Evolutionary conservation across 805 yeast species (phyloP).

Genomic region (Candida incommunis): DNA sequence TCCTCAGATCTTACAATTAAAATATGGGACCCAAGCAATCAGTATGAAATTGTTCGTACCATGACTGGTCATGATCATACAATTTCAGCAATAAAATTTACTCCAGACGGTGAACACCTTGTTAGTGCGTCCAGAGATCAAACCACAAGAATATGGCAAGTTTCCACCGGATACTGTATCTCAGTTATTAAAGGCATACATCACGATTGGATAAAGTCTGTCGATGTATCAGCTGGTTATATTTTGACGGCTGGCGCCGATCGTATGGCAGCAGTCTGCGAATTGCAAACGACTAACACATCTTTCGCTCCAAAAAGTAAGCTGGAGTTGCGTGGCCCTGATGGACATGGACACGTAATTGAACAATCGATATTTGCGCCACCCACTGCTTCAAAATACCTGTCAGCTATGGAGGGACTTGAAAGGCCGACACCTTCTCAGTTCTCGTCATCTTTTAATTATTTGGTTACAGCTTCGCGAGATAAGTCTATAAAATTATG

Average conservation of each 20-base stretch:
- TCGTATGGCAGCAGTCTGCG: conserved; percentile 55
- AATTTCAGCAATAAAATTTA: conserved; percentile 48
- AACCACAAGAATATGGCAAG: conserved; percentile 70
- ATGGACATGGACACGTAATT: conserved; percentile 76
- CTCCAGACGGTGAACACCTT: conserved; percentile 35
- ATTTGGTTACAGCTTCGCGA: conserved; percentile 66
- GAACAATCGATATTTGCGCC: conserved; percentile 65
- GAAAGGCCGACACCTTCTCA: conserved; percentile 18
- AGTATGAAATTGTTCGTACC: conserved; percentile 42
- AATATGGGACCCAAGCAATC: conserved; percentile 48
- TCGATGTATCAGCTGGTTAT: conserved; percentile 27
- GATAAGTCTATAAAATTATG: conserved; percentile 65
- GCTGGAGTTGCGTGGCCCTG: conserved; percentile 51
- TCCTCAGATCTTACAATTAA: conserved; percentile 44
- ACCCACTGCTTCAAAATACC: conserved; percentile 26
- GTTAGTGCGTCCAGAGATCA: conserved; percentile 77
- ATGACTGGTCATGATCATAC: conserved; percentile 82
- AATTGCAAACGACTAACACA: conserved; percentile 15
- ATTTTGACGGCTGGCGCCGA: conserved; percentile 41
- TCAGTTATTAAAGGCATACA: conserved; percentile 55
- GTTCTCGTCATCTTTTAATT: conserved; percentile 26
- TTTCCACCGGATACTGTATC: conserved; percentile 49
- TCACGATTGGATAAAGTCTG: conserved; percentile 72
- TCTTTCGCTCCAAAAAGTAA: conserved; percentile 21
- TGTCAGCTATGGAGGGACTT: conserved; percentile 32